Percentiles rank a stretch among this genome's conserved stretches.
Evolutionary conservation across 129 eudicot species (phyloP).

Genomic region (Arctium lappa): DNA sequence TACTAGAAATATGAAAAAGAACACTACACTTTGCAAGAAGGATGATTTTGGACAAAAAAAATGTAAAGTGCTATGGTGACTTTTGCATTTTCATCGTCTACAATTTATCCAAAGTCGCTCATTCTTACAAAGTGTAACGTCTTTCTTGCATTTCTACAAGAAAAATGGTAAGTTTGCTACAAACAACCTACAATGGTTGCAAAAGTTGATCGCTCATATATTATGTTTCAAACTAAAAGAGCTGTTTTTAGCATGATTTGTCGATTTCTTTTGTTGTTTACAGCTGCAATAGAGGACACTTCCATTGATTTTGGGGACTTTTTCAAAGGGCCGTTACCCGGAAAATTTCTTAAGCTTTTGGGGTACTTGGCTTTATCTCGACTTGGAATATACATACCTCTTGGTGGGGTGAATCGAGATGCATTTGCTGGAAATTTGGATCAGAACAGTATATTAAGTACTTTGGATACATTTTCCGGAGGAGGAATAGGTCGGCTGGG

Average conservation of each 20-base stretch:
- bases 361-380: slow-evolving; percentile 92
- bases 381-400: slow-evolving; percentile 95
- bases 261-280: slow-evolving; percentile 19
- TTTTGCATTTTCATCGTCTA: not conserved
- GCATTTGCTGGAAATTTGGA: slow-evolving; percentile 95
- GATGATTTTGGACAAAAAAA: not conserved
- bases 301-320: slow-evolving; percentile 96
- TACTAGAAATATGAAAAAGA: not conserved
- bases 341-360: slow-evolving; percentile 85
- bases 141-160: not conserved
- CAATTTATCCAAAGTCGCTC: not conserved
- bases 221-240: not conserved
- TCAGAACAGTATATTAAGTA: slow-evolving; percentile 73
- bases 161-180: not conserved
- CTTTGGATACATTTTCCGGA: slow-evolving; percentile 98
- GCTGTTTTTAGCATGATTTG: slow-evolving; percentile 28
- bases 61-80: too few relatives aligned
- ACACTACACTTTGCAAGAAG: not conserved
- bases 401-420: slow-evolving; percentile 96
- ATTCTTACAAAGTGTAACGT: not conserved
- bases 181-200: not conserved
- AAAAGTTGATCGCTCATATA: not conserved
- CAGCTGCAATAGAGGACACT: slow-evolving; percentile 99
- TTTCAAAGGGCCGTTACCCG: slow-evolving; percentile 97
- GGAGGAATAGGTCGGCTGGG: slow-evolving; percentile 99